Evolutionary conservation across 345 rosid species (phyloP), one percentile per base, ranked within the genome.

Genomic region (Salix dunnii): DNA sequence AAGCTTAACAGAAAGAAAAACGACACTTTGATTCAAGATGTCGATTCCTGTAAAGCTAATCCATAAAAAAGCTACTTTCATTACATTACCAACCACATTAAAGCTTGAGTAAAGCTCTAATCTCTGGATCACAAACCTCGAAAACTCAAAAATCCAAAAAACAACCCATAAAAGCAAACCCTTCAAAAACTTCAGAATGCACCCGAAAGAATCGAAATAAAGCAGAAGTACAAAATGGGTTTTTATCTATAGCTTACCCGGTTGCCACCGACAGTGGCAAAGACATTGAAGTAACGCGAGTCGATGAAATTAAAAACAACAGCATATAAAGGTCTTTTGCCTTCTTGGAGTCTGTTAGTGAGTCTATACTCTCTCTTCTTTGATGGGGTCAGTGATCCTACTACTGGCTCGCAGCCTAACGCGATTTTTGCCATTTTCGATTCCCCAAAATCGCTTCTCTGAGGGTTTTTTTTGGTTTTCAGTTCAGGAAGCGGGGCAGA

Each of bases 261-360:
- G 84, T 93, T 93, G 63, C 98, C 97, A 80, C 99, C 96, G 79
- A 91, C 98, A 77, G 98, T 93, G 58, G 92, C 96, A 84, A 96
- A 96, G 70, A 93, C 91, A 76, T 79, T 91, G 91, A 93, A 93
- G 93, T 88, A 92, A 75, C 93, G 94, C 73, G 94, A 82, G 79
- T 93, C 98, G 31, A 96, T 88, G 91, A 96, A 96, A 89, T 96
- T 93, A 82, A 93, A 96, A 72, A 92, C 90, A 79, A 96, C 90
- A 76, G 97, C 99, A 79, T 93, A 96, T 31, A 96, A 82, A 67
- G 99, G 99, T 7, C 91, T 94, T 83, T 93, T 93, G 83, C 91
- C 96, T 78, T 96, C 99, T 77, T 93, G 98, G 62, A 93, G 93
- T 66, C 91, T 88, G 74, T 96, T 96, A 61, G 92, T 91, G 73